Base-by-base conservation (phyloP, 495 filamentous ascomycete species). In the Aspergillus nidulans region DNA sequence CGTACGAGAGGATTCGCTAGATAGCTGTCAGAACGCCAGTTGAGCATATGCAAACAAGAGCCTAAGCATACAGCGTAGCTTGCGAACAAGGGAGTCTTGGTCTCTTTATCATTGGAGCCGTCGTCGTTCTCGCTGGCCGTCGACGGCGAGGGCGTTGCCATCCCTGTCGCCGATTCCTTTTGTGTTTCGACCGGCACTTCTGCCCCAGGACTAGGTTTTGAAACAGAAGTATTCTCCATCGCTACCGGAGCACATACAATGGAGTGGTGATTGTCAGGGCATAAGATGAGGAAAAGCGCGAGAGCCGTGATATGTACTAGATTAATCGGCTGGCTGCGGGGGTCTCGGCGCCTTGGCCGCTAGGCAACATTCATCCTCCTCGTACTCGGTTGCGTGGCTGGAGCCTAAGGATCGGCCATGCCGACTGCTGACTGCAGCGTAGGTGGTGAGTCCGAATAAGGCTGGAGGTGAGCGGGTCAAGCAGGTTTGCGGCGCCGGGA, bases 1-100 rank as follows among this genome's bases (percentile, higher is more conserved):
- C 53, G 40, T 56, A 56, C 5, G 53, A 38, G 36, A 56, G 45
- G 26, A 56, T 56, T 23, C 53, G 41, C 53, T 56, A 34, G 15
- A 34, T 6, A 34, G 9, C 15, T 34, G 30, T 34, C 30, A 12
- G 30, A 10, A 34, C 26, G 9, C 15, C 4, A 34, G 15, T 12
- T 2, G 15, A 34, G 4, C 30, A 34, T 2, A 34, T 10, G 4
- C 4, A 34, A 34, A 12, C 10, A 15, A 28, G 19, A 24, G 49
- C 20, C 23, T 15, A 16, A 30, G 0, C 10, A 19, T 42, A 52
- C 49, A 21, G 28, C 28, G 40, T 52, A 52, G 18, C 36, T 52
- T 9, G 49, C 49, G 21, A 52, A 52, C 10, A 52, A 52, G 0
- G 49, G 23, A 18, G 49, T 10, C 23, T 42, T 52, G 8, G 6